Evolutionary conservation across 2,329 filamentous ascomycete genomes (phyloP), one percentile per base, ranked within the genome.

Genomic region (Neonectria ditissima): DNA sequence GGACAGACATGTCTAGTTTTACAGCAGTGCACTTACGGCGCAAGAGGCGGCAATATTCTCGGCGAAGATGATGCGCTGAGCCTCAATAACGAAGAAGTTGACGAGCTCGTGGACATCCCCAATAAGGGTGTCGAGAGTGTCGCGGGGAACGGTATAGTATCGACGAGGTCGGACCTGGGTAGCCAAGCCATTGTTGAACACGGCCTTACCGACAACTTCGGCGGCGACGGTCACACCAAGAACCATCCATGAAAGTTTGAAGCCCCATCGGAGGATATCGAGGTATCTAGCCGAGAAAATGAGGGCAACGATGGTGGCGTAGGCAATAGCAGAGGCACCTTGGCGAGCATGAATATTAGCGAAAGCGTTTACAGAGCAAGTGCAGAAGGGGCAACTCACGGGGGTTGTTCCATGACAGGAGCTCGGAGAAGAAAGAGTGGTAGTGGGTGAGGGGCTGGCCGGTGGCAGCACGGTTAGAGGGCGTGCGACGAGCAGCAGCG

Each of bases 11-110:
- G 45, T 48, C 43, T 54, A 39, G 64, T 62, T 68, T 63, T 71
- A 66, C 44, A 22, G 39, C 22, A 20, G 41, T 30, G 43, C 11
- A 81, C 88, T 78, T 83, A 91, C 89, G 69, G 82, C 84, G 72
- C 80, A 78, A 22, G 89, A 91, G 59, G 82, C 85, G 66, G 80
- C 78, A 62, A 91, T 77, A 71, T 91, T 92, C 83, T 92, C 90
- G 45, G 85, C 89, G 69, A 89, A 92, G 60, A 91, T 74, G 69
- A 92, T 86, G 65, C 89, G 85, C 81, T 92, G 90, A 54, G 84
- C 81, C 81, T 92, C 90, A 61, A 92, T 90, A 65, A 91, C 83
- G 71, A 91, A 89, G 78, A 92, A 92, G 83, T 92, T 92, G 80
- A 89, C 78, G 63, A 92, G 83, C 79, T 91, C 89, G 73, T 91